Conservation (phyloP, 2,329 filamentous ascomycete genomes). For the Botrytis squamosa region DNA sequence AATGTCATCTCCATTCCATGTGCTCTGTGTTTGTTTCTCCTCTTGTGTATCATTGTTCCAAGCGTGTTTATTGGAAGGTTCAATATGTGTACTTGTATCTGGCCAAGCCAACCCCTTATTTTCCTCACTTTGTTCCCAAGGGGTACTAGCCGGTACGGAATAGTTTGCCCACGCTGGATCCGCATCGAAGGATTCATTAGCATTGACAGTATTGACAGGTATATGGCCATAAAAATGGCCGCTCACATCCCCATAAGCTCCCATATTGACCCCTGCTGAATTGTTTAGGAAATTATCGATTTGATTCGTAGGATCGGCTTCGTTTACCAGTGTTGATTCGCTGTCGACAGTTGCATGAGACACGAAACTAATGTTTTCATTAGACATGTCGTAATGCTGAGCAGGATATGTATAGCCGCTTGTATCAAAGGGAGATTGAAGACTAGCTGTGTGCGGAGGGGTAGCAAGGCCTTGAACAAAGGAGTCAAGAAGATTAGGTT, state of each 20-base stretch:
- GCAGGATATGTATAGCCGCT: constrained; percentile 25
- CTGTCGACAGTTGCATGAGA: constrained; percentile 39
- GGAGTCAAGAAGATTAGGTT: constrained; percentile 47
- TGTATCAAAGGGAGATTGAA: constrained; percentile 41
- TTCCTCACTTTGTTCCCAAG: constrained; percentile 7
- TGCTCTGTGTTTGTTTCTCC: not conserved
- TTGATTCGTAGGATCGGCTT: not conserved
- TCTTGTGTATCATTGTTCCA: not conserved
- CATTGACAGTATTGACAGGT: not conserved
- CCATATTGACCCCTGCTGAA: not conserved
- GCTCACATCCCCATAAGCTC: not conserved
- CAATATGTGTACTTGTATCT: constrained; percentile 2
- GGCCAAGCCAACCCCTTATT: constrained; percentile 11
- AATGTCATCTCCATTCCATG: constrained; percentile 9
- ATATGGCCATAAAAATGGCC: constrained; percentile 9
- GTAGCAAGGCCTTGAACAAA: constrained; percentile 55
- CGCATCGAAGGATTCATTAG: constrained; percentile 6
- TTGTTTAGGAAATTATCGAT: not conserved
- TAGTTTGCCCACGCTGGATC: constrained; percentile 13
- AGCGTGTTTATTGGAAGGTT: not conserved
- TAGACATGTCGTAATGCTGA: constrained; percentile 27
- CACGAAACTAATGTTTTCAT: constrained; percentile 42
- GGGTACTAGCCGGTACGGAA: not conserved
- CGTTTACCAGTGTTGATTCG: constrained; percentile 16
- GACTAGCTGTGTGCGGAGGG: constrained; percentile 54